Percentiles rank a stretch among this genome's conserved stretches.
Conservation (phyloP, 2,329 filamentous ascomycete species). For the Capronia epimyces region DNA sequence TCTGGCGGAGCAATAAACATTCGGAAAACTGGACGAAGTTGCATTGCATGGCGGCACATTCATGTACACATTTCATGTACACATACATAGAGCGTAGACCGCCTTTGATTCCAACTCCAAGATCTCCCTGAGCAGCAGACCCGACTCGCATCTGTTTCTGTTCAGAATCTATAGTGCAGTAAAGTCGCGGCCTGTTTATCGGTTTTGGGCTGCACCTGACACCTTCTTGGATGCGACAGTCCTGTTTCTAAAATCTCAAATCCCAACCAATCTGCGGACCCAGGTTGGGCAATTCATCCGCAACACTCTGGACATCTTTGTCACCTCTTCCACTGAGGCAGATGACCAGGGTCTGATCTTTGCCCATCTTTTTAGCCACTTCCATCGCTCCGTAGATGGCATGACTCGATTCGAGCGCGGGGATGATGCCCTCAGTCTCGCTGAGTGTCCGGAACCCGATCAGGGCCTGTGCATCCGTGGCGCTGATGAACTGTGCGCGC, state of each 20-base stretch:
- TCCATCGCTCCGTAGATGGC: constrained; percentile 85
- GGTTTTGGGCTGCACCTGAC: background rate
- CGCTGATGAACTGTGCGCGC: constrained; percentile 81
- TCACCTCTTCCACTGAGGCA: constrained; percentile 90
- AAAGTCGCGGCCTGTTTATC: too few species aligned
- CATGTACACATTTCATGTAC: too few species aligned
- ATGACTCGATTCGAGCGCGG: constrained; percentile 88
- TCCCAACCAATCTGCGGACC: constrained; percentile 81
- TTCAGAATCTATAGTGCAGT: too few species aligned
- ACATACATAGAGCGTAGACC: too few species aligned
- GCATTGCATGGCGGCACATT: too few species aligned
- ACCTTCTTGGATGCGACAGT: background rate
- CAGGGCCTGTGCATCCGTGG: constrained; percentile 87
- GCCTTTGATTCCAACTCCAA: too few species aligned
- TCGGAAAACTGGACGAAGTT: too few species aligned
- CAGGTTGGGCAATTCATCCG: constrained; percentile 82
- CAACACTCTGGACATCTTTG: constrained; percentile 98
- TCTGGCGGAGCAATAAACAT: too few species aligned
- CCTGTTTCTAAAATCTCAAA: constrained; percentile 46
- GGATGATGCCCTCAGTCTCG: constrained; percentile 92
- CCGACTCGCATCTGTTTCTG: too few species aligned
- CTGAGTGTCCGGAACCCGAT: constrained; percentile 77
- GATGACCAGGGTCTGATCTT: constrained; percentile 85
- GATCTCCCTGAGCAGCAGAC: too few species aligned
- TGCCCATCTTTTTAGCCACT: constrained; percentile 79